Evolutionary conservation across 495 filamentous ascomycete genomes (phyloP).

Genomic region (Lophium mytilinum): DNA sequence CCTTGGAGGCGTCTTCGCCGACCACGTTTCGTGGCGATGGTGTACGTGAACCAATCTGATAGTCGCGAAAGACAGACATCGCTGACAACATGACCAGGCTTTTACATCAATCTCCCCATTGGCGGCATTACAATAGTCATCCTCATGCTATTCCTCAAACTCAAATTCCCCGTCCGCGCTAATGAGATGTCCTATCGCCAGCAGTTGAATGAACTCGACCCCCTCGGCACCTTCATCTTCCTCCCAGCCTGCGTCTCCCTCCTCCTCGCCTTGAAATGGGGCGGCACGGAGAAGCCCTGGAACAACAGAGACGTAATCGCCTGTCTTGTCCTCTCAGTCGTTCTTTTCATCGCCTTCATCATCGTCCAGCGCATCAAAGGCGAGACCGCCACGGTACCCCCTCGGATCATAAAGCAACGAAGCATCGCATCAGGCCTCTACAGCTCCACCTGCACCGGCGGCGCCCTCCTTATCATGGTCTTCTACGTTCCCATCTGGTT

Average conservation of each 20-base stretch:
- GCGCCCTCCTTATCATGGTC: constrained; percentile 49
- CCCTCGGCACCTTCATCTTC: constrained; percentile 43
- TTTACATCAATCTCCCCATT: constrained; percentile 46
- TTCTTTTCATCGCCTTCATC: constrained; percentile 44
- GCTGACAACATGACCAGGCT: constrained; percentile 34
- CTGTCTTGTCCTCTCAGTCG: constrained; percentile 38
- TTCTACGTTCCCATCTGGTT: constrained; percentile 27
- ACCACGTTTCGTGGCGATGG: constrained; percentile 64
- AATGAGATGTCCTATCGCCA: constrained; percentile 21
- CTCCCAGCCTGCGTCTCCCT: constrained; percentile 48
- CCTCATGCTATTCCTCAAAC: constrained; percentile 43
- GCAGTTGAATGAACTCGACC: constrained; percentile 44
- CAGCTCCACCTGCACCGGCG: constrained; percentile 32
- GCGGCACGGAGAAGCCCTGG: constrained; percentile 50
- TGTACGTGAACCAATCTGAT: constrained; percentile 41
- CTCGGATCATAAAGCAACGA: constrained; percentile 40
- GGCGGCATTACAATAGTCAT: constrained; percentile 53
- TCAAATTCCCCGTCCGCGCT: constrained; percentile 18
- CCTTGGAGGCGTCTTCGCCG: constrained; percentile 34
- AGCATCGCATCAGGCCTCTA: constrained; percentile 34
- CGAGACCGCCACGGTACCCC: constrained; percentile 40
- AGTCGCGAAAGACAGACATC: background rate
- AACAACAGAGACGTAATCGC: constrained; percentile 33
- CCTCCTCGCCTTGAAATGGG: constrained; percentile 59
- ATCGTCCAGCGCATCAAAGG: constrained; percentile 44